Percentiles rank a stretch among this genome's conserved stretches.
Conservation (phyloP, 2,329 filamentous ascomycete species). For the Penicillium sp. region DNA sequence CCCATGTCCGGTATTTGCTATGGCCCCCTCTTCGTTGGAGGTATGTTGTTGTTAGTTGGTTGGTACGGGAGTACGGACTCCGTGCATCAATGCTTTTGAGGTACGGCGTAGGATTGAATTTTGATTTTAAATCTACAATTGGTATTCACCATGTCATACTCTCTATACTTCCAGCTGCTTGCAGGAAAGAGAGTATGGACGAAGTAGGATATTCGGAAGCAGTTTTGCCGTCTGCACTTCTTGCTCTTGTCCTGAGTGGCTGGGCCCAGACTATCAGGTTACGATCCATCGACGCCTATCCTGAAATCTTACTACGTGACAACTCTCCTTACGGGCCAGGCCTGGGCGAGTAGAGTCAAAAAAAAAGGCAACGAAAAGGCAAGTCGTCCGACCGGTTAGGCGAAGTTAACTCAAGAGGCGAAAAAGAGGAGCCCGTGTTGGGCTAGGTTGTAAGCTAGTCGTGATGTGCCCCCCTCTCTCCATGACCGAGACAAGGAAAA, state of each 20-base stretch:
- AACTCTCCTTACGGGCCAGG: not conserved
- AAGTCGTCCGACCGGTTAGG: conserved; percentile 11
- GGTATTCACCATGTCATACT: no score
- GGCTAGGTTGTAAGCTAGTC: conserved; percentile 1
- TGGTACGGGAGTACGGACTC: not conserved
- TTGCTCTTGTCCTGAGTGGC: conserved; percentile 3
- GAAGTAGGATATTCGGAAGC: not conserved
- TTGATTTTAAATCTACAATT: not conserved
- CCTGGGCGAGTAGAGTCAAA: not conserved
- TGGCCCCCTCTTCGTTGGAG: not conserved
- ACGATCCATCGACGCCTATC: conserved; percentile 19
- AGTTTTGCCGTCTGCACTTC: not conserved
- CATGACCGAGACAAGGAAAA: conserved; percentile 1
- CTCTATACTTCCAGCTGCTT: not conserved
- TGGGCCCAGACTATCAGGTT: conserved; percentile 25
- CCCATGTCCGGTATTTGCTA: conserved; percentile 5
- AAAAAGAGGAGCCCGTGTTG: conserved; percentile 7
- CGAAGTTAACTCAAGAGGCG: conserved; percentile 9
- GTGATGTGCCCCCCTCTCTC: not conserved
- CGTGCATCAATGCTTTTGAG: not conserved
- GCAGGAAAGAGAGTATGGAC: not conserved
- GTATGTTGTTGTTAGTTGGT: not conserved
- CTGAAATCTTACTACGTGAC: conserved; percentile 18
- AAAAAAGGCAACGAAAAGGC: conserved; percentile 15
- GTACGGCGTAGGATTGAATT: not conserved